Evolutionary conservation across 2,329 filamentous ascomycete genomes (phyloP).

Genomic region (Beauveria varroae): DNA sequence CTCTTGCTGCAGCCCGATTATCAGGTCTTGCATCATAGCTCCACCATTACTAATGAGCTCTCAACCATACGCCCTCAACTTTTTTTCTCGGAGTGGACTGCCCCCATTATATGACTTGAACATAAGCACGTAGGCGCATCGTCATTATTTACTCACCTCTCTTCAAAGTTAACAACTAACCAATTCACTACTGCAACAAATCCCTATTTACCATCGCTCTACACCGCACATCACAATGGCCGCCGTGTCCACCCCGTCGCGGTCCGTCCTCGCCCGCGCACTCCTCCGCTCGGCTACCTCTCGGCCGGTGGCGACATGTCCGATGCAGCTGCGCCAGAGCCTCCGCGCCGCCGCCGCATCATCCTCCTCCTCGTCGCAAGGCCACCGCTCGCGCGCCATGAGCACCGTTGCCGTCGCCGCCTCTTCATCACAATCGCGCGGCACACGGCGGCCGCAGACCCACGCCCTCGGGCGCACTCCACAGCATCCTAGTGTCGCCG

Average conservation of each 20-base stretch:
- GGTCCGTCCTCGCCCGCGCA: conserved; percentile 2
- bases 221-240: conserved; percentile 1
- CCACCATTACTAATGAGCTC: conserved; percentile 25
- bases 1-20: not conserved
- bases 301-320: conserved; percentile 11
- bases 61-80: conserved; percentile 7
- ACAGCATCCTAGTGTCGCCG: conserved; percentile 17
- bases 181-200: not conserved
- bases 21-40: conserved; percentile 20
- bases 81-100: not conserved
- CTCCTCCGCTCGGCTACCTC: conserved; percentile 11
- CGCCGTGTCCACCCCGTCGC: conserved; percentile 1
- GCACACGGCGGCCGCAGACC: not conserved
- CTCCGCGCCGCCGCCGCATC: not conserved
- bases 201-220: not conserved
- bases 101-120: not conserved
- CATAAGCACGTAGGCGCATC: not conserved
- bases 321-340: conserved; percentile 12
- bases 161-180: not conserved
- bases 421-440: not conserved
- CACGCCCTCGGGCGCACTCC: not conserved
- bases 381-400: not conserved
- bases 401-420: conserved; percentile 1
- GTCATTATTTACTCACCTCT: not conserved
- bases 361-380: not conserved